phyloP scores from a whole-genome alignment of 306 rosid genomes.

The Datisca glomerata region DNA sequence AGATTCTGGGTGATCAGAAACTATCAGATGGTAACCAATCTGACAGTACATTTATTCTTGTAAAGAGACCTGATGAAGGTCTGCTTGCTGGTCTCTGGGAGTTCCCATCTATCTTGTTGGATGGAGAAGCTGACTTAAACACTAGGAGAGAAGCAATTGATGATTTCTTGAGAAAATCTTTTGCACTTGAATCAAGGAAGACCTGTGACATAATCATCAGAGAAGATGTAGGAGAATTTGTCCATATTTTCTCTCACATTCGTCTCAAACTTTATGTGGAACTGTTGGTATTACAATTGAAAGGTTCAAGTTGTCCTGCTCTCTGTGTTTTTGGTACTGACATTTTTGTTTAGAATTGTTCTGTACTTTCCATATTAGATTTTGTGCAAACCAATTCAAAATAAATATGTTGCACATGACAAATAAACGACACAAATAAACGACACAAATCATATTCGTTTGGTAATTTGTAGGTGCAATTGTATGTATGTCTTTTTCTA shows the following conservation, averaged over 20 bases:
- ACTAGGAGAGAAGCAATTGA: conserved; percentile 44
- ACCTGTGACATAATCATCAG: conserved; percentile 33
- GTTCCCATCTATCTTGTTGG: conserved; percentile 68
- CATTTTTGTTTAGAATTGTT: neutral
- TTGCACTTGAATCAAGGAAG: conserved; percentile 42
- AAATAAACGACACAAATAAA: no score
- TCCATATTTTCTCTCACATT: conserved; percentile 82
- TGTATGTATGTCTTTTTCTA: no score
- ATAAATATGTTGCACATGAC: neutral
- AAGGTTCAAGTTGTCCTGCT: conserved; percentile 37
- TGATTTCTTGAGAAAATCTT: conserved; percentile 28
- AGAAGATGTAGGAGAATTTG: conserved; percentile 75
- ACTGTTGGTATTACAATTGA: conserved; percentile 35
- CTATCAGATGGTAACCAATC: conserved; percentile 14
- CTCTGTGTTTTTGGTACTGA: neutral
- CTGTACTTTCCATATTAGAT: neutral
- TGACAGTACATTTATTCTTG: conserved; percentile 52
- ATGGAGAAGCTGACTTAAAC: conserved; percentile 37
- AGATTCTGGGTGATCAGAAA: conserved; percentile 41
- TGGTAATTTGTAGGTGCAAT: no score
- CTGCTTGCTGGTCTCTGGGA: conserved; percentile 98
- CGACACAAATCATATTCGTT: no score
- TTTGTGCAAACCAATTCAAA: neutral
- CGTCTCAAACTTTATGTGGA: conserved; percentile 83
- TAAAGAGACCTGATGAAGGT: conserved; percentile 80